These are phyloP conservation scores for Cytospora mali DNA, from an alignment of 2,329 filamentous ascomycete genomes.

Conservation along the genomic window DNA sequence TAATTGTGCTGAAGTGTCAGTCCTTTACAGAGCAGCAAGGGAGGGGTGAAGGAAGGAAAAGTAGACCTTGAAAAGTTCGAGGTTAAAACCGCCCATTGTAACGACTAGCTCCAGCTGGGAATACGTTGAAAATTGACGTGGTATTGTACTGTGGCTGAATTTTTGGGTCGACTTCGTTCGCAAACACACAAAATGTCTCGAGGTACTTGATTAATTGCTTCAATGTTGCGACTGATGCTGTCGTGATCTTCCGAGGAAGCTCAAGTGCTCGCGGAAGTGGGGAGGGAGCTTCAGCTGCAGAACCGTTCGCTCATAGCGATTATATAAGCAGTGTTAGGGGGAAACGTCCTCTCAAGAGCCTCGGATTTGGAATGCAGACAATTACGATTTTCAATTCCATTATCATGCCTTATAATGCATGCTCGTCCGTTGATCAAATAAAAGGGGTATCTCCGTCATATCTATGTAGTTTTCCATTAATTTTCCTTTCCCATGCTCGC, in stretches of 20 bases:
- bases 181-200: not conserved
- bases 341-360: not conserved
- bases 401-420: not conserved
- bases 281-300: not conserved
- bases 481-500: conserved; percentile 23
- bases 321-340: conserved; percentile 16
- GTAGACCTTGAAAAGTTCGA: conserved; percentile 90
- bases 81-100: conserved; percentile 79
- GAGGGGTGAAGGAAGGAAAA: conserved; percentile 3
- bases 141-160: not conserved
- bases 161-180: not conserved
- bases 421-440: not conserved
- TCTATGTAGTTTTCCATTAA: conserved; percentile 11
- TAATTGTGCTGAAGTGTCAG: conserved; percentile 41
- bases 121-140: not conserved
- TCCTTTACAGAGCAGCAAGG: conserved; percentile 12
- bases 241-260: not conserved
- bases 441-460: conserved; percentile 26
- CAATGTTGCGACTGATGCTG: conserved; percentile 3
- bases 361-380: not conserved
- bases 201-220: not conserved
- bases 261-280: not conserved
- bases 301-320: not conserved
- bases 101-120: not conserved
- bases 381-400: not conserved